Conservation (phyloP, 1,284 basidiomycete species). For the Inonotus hispidus region DNA sequence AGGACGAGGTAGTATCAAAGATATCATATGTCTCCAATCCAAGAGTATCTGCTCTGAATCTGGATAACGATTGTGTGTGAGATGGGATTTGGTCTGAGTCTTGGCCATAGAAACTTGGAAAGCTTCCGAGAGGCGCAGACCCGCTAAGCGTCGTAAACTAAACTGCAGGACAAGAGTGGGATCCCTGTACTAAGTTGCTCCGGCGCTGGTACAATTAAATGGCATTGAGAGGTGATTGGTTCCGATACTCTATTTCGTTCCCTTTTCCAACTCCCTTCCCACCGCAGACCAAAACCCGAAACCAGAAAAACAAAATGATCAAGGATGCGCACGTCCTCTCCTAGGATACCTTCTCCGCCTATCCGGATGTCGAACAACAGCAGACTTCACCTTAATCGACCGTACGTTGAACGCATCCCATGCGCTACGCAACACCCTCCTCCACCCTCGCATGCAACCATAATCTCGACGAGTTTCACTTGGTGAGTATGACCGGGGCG, state of each 20-base stretch:
- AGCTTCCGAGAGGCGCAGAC: too few species aligned
- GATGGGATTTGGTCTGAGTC: too few species aligned
- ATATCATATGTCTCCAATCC: too few species aligned
- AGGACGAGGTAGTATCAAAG: too few species aligned
- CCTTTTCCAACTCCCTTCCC: not conserved
- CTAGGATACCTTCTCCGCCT: not conserved
- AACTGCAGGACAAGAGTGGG: too few species aligned
- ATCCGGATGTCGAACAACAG: not conserved
- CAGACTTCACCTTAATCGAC: not conserved
- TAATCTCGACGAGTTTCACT: not conserved
- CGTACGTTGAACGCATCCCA: not conserved
- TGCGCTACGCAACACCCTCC: not conserved
- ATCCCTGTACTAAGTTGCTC: too few species aligned
- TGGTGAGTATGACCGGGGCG: not conserved
- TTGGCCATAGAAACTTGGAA: too few species aligned
- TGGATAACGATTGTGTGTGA: too few species aligned
- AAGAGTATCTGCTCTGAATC: too few species aligned
- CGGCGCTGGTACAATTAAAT: too few species aligned
- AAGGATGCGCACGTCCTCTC: conserved; percentile 5
- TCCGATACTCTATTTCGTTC: not conserved
- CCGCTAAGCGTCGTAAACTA: too few species aligned
- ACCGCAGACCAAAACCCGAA: not conserved
- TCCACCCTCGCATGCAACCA: not conserved
- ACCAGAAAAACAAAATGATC: not conserved
- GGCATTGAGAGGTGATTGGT: too few species aligned